Percentiles rank a stretch among this genome's conserved stretches.
These are phyloP conservation scores for Sordariomycetes sp. DNA, from an alignment of 2,329 filamentous ascomycete species.

Conservation along the genomic window DNA sequence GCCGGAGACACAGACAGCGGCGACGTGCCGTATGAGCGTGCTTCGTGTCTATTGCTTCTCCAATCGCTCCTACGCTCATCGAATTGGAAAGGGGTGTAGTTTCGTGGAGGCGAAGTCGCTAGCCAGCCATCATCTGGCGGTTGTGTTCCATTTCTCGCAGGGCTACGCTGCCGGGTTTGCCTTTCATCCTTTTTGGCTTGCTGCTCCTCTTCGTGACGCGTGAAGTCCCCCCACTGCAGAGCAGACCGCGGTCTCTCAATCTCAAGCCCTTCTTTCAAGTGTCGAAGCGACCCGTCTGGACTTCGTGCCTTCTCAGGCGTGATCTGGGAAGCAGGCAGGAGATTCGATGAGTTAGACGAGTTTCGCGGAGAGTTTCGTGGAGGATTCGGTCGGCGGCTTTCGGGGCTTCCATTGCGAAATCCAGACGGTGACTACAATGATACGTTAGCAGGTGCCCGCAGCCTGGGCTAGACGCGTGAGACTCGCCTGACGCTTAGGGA, in stretches of 20 bases:
- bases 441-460: too few relatives aligned
- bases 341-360: slow-evolving; percentile 24
- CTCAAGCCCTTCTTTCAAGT: slow-evolving; percentile 44
- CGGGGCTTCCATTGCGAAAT: slow-evolving; percentile 23
- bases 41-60: slow-evolving; percentile 15
- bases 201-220: slow-evolving; percentile 22
- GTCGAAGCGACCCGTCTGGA: slow-evolving; percentile 24
- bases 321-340: slow-evolving; percentile 37
- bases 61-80: slow-evolving; percentile 21
- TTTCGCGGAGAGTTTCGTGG: slow-evolving; percentile 15
- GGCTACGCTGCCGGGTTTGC: slow-evolving; percentile 8
- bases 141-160: not conserved
- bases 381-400: slow-evolving; percentile 4
- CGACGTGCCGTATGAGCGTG: slow-evolving; percentile 36
- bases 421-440: not conserved
- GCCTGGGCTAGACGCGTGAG: slow-evolving; percentile 3
- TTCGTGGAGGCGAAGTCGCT: slow-evolving; percentile 45
- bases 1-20: slow-evolving; percentile 54
- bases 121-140: slow-evolving; percentile 30
- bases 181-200: slow-evolving; percentile 6
- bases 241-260: slow-evolving; percentile 79
- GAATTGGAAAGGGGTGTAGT: slow-evolving; percentile 37
- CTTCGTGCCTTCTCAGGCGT: slow-evolving; percentile 32
- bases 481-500: slow-evolving; percentile 52
- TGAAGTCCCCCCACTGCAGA: slow-evolving; percentile 60